phyloP scores from a whole-genome alignment of 768 basidiomycete genomes.

The Calocybe gangraenosa region DNA sequence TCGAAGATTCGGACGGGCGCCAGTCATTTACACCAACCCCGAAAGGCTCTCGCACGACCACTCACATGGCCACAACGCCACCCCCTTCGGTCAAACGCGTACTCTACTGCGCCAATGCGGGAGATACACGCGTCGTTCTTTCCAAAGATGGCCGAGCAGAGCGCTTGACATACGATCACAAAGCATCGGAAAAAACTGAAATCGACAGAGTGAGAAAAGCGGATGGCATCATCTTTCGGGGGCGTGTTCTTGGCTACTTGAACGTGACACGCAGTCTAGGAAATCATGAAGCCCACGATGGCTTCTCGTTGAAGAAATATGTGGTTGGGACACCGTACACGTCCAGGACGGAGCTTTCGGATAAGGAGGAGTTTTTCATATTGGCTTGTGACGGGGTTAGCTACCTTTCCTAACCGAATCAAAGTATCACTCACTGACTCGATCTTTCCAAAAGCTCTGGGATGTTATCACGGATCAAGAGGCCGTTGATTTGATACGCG shows the following conservation, averaged over 20 bases:
- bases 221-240: conserved; percentile 14
- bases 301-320: conserved; percentile 15
- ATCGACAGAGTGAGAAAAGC: conserved; percentile 12
- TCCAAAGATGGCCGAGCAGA: conserved; percentile 10
- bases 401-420: not conserved
- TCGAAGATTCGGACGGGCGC: conserved; percentile 10
- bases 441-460: conserved; percentile 11
- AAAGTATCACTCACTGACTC: not conserved
- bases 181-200: conserved; percentile 10
- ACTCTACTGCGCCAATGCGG: conserved; percentile 14
- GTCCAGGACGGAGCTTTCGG: conserved; percentile 5
- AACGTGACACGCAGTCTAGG: conserved; percentile 15
- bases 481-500: conserved; percentile 11
- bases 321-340: conserved; percentile 11
- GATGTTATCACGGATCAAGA: conserved; percentile 14
- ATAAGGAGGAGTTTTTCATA: conserved; percentile 12
- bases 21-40: conserved; percentile 7
- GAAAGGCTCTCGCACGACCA: not conserved
- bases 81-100: conserved; percentile 10
- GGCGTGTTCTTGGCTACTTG: conserved; percentile 15
- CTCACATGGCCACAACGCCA: not conserved
- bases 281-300: conserved; percentile 15
- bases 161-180: conserved; percentile 16
- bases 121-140: conserved; percentile 13
- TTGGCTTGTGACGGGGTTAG: conserved; percentile 16